Evolutionary conservation across 768 basidiomycete genomes (phyloP).

Genomic region (Mycena crocata): DNA sequence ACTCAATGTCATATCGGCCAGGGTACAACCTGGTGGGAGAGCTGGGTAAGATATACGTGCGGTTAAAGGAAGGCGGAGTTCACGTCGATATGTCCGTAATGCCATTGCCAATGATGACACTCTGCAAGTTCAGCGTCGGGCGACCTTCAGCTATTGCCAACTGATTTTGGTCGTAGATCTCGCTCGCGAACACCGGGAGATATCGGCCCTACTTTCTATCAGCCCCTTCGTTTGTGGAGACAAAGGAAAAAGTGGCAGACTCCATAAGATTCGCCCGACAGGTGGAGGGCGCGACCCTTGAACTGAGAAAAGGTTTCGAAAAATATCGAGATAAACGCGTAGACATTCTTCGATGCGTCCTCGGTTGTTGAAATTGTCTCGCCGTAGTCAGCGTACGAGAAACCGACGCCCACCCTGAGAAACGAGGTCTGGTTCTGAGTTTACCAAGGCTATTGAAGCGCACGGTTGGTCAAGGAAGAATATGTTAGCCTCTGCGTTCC

Average conservation of each 20-base stretch:
- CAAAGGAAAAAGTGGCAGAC: slow-evolving; percentile 50
- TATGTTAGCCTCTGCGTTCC: slow-evolving; percentile 75
- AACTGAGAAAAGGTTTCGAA: slow-evolving; percentile 84
- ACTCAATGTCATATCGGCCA: slow-evolving; percentile 62
- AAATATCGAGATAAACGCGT: slow-evolving; percentile 82
- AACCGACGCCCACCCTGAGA: slow-evolving; percentile 73
- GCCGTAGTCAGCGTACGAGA: slow-evolving; percentile 77
- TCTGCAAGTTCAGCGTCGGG: slow-evolving; percentile 74
- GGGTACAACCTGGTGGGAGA: slow-evolving; percentile 52
- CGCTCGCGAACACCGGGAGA: slow-evolving; percentile 79
- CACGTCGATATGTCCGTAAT: slow-evolving; percentile 61
- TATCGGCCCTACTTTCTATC: slow-evolving; percentile 65
- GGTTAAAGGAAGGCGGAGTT: background rate
- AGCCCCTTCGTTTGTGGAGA: too few relatives aligned
- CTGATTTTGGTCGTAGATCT: slow-evolving; percentile 80
- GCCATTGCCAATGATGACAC: slow-evolving; percentile 76
- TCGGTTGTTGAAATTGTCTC: slow-evolving; percentile 81
- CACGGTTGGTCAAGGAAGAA: slow-evolving; percentile 80
- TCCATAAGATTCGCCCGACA: slow-evolving; percentile 85
- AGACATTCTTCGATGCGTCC: slow-evolving; percentile 80
- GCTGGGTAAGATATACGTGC: background rate
- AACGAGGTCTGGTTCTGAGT: background rate
- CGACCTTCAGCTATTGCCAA: slow-evolving; percentile 65
- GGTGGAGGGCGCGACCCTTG: slow-evolving; percentile 72
- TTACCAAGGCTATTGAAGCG: slow-evolving; percentile 19